phyloP scores from a whole-genome alignment of 441 rosid species.

The Biscutella laevigata region DNA sequence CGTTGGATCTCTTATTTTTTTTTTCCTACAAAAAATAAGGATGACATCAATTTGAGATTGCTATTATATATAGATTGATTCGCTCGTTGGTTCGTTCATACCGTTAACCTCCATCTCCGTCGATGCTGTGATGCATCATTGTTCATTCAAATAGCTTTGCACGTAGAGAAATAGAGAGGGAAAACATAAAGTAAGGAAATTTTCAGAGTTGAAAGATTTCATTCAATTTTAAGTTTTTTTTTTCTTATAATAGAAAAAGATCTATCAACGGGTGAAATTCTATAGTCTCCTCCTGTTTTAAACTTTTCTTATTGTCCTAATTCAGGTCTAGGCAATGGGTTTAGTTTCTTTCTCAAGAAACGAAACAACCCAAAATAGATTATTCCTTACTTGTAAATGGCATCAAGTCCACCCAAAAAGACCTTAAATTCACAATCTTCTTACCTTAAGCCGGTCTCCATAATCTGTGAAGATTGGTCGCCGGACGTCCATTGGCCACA shows the following conservation, averaged over 20 bases:
- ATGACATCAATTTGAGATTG: too few relatives aligned
- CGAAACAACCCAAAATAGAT: conserved; percentile 15
- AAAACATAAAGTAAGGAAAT: conserved; percentile 26
- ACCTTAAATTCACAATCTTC: conserved; percentile 40
- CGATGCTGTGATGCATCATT: background rate
- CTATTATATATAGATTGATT: too few relatives aligned
- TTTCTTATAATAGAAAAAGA: conserved; percentile 21
- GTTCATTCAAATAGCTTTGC: conserved; percentile 1
- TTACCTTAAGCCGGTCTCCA: conserved; percentile 38
- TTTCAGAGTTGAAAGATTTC: conserved; percentile 10
- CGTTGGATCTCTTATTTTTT: too few relatives aligned
- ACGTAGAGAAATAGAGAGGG: background rate
- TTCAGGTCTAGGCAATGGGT: conserved; percentile 24
- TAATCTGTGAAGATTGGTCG: conserved; percentile 57
- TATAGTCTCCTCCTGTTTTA: conserved; percentile 4
- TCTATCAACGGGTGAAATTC: conserved; percentile 17
- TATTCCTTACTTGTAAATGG: conserved; percentile 33
- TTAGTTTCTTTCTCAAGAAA: conserved; percentile 22
- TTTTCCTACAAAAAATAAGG: too few relatives aligned
- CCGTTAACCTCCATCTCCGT: too few relatives aligned
- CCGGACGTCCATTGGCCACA: conserved; percentile 62
- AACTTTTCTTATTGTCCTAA: background rate
- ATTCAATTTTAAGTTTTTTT: background rate
- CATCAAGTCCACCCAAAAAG: conserved; percentile 36
- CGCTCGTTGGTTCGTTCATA: too few relatives aligned